Evolutionary conservation across 352 stramenopile species (phyloP).

Genomic region (Phytophthora litchii): DNA sequence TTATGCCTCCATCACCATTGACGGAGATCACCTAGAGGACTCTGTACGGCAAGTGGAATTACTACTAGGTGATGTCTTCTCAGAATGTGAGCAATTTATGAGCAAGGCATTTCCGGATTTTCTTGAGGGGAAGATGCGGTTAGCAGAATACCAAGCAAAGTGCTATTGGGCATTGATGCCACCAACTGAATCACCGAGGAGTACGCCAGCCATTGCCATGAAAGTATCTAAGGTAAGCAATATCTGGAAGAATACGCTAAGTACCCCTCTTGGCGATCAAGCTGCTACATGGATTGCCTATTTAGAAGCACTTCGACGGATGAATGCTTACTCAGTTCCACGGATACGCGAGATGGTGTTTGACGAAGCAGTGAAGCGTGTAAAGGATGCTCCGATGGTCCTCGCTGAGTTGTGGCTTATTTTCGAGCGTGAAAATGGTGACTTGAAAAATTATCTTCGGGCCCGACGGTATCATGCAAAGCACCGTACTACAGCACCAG

Average conservation of each 20-base stretch:
- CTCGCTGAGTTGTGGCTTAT: conserved; percentile 52
- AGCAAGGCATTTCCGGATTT: conserved; percentile 42
- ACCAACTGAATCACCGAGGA: conserved; percentile 4
- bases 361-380: conserved; percentile 35
- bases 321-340: conserved; percentile 22
- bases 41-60: conserved; percentile 24
- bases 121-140: conserved; percentile 25
- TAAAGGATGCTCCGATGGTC: conserved; percentile 37
- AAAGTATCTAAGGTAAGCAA: conserved; percentile 37
- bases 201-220: not conserved
- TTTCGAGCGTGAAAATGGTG: conserved; percentile 61
- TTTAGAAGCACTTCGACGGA: conserved; percentile 44
- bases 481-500: conserved; percentile 4
- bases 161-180: conserved; percentile 39
- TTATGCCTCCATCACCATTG: conserved; percentile 11
- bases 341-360: conserved; percentile 50
- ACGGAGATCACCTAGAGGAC: conserved; percentile 12
- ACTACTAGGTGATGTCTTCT: conserved; percentile 40
- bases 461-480: conserved; percentile 40
- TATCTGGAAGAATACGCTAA: conserved; percentile 39
- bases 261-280: conserved; percentile 21
- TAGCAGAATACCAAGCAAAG: conserved; percentile 63
- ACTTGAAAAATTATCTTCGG: conserved; percentile 39
- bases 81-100: conserved; percentile 41
- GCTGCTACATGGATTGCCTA: conserved; percentile 54